A percentile compares a stretch with the other conserved stretches of the same genome.
Evolutionary conservation across 148 eudicot species (phyloP).

Genomic region (Cornus florida): DNA sequence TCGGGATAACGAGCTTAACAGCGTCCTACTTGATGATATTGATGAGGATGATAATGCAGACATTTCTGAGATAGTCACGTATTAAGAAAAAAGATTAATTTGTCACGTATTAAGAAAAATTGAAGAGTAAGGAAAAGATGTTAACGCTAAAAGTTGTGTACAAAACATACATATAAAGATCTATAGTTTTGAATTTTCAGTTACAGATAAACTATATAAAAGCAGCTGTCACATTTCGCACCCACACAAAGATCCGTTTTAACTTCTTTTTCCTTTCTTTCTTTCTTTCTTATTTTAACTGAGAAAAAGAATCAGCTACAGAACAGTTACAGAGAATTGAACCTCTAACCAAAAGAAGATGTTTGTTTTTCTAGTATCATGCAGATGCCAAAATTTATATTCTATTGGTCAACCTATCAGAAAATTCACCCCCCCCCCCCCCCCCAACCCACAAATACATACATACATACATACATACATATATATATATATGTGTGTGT

Average conservation of each 20-base stretch:
- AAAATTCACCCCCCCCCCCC: neutral
- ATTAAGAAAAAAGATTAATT: neutral
- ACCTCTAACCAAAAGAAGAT: neutral
- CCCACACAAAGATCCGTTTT: neutral
- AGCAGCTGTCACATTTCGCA: neutral
- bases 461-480: too few species aligned
- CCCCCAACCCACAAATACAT: too few species aligned
- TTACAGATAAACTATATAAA: neutral
- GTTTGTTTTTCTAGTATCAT: neutral
- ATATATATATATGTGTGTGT: too few species aligned
- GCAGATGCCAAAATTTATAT: neutral
- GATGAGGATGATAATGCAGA: neutral
- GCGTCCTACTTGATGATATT: neutral
- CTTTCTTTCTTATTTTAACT: too few species aligned
- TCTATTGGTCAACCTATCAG: neutral
- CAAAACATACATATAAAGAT: neutral
- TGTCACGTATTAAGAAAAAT: too few species aligned
- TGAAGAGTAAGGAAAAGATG: neutral
- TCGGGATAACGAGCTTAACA: neutral
- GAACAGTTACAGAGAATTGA: neutral
- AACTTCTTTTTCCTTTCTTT: neutral
- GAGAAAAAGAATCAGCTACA: neutral
- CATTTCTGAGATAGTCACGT: neutral
- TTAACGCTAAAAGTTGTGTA: neutral
- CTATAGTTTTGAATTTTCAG: neutral